phyloP scores from a whole-genome alignment of 306 rosid species.

The Purshia tridentata region DNA sequence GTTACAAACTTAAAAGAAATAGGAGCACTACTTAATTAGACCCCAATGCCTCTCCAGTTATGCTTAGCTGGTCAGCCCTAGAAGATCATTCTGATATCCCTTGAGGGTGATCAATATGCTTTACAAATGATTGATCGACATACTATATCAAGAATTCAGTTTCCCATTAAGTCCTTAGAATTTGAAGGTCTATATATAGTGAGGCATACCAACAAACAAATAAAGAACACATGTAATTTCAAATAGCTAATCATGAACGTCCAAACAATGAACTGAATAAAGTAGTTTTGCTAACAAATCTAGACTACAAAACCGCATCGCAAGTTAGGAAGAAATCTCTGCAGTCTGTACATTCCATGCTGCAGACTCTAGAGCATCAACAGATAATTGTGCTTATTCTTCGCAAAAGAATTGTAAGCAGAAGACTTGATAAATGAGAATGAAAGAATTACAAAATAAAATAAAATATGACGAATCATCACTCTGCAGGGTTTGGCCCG shows the following conservation, averaged over 20 bases:
- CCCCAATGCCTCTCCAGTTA: too few relatives aligned
- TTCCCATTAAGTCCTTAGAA: too few relatives aligned
- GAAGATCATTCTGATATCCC: too few relatives aligned
- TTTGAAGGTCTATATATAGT: too few relatives aligned
- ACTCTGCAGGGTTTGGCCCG: constrained; percentile 42
- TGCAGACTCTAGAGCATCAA: constrained; percentile 43
- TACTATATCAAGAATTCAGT: too few relatives aligned
- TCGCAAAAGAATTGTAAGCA: constrained; percentile 33
- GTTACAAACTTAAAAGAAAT: too few relatives aligned
- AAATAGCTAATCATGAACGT: constrained; percentile 19
- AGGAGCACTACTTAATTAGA: too few relatives aligned
- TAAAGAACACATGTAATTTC: not conserved
- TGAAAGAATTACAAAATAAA: not conserved
- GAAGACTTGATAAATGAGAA: constrained; percentile 14
- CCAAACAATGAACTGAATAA: constrained; percentile 16
- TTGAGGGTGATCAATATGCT: too few relatives aligned
- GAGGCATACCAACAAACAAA: too few relatives aligned
- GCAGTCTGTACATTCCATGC: constrained; percentile 33
- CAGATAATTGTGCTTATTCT: constrained; percentile 54
- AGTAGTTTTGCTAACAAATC: constrained; percentile 22
- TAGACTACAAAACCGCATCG: constrained; percentile 39
- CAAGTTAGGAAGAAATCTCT: constrained; percentile 32
- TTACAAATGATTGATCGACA: too few relatives aligned
- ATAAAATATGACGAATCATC: constrained; percentile 9
- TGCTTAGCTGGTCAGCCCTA: too few relatives aligned